These are phyloP conservation scores for Pseudopediastrum boryanum DNA, from an alignment of 139 green algal species.

Conservation along the genomic window DNA sequence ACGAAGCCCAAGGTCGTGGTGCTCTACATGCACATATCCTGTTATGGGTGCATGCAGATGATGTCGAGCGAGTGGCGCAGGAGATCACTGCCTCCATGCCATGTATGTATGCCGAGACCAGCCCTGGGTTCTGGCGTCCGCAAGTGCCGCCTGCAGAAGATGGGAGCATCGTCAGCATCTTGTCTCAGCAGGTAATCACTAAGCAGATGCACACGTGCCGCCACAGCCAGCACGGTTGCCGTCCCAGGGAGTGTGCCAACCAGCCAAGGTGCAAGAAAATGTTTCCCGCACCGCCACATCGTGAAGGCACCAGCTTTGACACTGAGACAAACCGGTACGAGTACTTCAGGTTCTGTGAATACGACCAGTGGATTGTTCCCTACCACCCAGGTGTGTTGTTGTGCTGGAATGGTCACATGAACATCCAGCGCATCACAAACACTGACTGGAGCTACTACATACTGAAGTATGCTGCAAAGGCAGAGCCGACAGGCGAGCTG, in stretches of 20 bases:
- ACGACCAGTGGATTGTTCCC: not conserved
- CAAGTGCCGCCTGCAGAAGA: no score
- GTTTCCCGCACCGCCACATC: not conserved
- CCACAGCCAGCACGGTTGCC: not conserved
- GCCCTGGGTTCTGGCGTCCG: not conserved
- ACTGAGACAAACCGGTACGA: not conserved
- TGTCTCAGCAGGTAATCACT: not conserved
- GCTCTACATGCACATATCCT: constrained; percentile 7
- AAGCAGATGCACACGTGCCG: constrained; percentile 18
- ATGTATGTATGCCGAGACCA: constrained; percentile 6
- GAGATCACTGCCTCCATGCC: constrained; percentile 9
- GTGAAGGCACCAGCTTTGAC: not conserved
- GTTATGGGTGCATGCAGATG: not conserved
- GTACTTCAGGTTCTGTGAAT: not conserved
- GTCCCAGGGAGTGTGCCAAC: no score
- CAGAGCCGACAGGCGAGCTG: not conserved
- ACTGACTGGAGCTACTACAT: constrained; percentile 2
- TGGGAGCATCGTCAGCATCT: not conserved
- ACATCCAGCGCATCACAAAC: constrained; percentile 8
- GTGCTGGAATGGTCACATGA: not conserved
- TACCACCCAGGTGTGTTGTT: constrained; percentile 20
- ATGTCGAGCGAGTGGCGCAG: not conserved
- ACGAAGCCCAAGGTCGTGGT: constrained; percentile 3
- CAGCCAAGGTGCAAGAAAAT: not conserved
- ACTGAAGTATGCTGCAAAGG: constrained; percentile 16